Base-by-base conservation (phyloP, 352 stramenopile species). In the Thalassiosira hispida region DNA sequence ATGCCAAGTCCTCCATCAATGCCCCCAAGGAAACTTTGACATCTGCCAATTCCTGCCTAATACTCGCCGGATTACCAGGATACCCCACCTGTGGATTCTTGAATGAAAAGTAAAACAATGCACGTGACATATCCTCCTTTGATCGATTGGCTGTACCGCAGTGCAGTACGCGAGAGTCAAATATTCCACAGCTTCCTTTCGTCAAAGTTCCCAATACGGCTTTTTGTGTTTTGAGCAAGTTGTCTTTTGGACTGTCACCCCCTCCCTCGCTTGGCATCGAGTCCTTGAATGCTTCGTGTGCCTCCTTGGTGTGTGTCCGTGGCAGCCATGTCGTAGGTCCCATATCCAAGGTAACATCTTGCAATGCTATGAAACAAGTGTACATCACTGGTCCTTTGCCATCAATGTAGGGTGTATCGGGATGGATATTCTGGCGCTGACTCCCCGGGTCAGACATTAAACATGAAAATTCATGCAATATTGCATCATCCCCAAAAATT, bases 41-140 rank as follows among this genome's bases (percentile, higher is more conserved):
- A 33, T 1, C 23, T 14, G 20, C 55, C 31, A 89, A 55, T 57
- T 87, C 79, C 31, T 47, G 42, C 8, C 88, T 71, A 70, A 93
- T 92, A 53, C 84, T 91, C 29, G 63, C 79, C 52, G 83, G 85
- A 81, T 93, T 92, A 11, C 88, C 85, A 6, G 84, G 57, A 71
- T 90, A 85, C 1, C 77, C 74, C 38, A 93, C 69, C 2, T 82
- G 70, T 6, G 77, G 79, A 78, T 88, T 85, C 69, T 91, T 90
- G 49, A 91, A 92, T 2, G 77, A 90, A 53, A 91, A 89, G 60
- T 94, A 94, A 73, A 94, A 93, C 18, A 94, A 56, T 0, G 85
- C 85, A 27, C 89, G 56, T 29, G 63, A 81, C 25, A 38, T 66
- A 25, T 80, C 62, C 18, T 60, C 35, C 3, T 35, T 38, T 23